Evolutionary conservation across 129 eudicot genomes (phyloP), one percentile per base, ranked within the genome.

Genomic region (Artemisia tridentata): DNA sequence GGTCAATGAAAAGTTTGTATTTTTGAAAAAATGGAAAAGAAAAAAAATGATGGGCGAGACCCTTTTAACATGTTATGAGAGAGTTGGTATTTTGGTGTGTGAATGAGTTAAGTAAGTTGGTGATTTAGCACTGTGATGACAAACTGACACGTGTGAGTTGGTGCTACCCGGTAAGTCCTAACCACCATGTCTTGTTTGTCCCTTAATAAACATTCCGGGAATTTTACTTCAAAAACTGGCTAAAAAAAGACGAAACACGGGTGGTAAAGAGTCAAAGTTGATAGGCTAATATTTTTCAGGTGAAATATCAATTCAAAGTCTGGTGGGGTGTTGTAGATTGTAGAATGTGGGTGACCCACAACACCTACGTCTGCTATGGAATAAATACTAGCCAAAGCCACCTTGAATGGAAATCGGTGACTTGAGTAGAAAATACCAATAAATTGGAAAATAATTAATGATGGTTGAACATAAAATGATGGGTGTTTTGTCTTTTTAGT

Each of bases 401-500:
- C 75, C 66, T 41, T 71, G 66, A 71, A 71, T 57, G 75, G 66
- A 38, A 71, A 71, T 56, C 21, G 75, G 75, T 71, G 75, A 71
- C 75, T 41, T 71, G 75, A 71, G 56, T 63, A 41, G 29, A 31
- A 10, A 60, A 72, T 25, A 54, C 63, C 41, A 41, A 73, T 63
- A 17, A 52, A 51, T 43, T 17, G 65, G 20, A 17, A 73, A 56
- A 18, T 18, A 12, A 56, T 34, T 10, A 69, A 69, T 53, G 77
- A 70, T 70, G 81, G 72, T 49, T 70, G 76, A 63, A 70, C 72
- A 77, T 70, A 71, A 77, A 77, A 70, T 69, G 72, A 71, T 78
- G 72, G 64, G 77, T 78, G 81, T 77, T 77, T 71, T 77, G 81
- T 77, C 81, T 71, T 71, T 71, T 78, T 78, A 45, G 77, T 78